Conservation (phyloP, 345 rosid species). For the Chamaenerion angustifolium region DNA sequence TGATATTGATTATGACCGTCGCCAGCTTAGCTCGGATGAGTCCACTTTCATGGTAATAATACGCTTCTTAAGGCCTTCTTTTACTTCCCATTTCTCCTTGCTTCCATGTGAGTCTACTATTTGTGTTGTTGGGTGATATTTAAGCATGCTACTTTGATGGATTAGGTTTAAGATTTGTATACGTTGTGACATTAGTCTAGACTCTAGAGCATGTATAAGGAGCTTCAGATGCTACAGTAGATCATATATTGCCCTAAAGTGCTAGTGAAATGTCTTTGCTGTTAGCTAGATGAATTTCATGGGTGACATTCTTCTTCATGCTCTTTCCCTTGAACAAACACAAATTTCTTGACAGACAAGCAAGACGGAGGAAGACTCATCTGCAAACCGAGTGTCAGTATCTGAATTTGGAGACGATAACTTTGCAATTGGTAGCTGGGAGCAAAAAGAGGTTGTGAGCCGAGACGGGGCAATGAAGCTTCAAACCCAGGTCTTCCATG, state of each 20-base stretch:
- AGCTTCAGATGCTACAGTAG: too few species aligned
- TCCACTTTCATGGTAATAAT: conserved; percentile 38
- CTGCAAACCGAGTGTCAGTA: conserved; percentile 45
- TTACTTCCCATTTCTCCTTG: neutral
- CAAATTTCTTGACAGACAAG: conserved; percentile 37
- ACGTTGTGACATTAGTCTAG: too few species aligned
- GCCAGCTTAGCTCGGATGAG: conserved; percentile 86
- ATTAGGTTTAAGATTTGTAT: too few species aligned
- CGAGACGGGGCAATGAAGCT: conserved; percentile 92
- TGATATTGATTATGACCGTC: conserved; percentile 91
- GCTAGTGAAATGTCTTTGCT: too few species aligned
- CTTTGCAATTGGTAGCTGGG: conserved; percentile 88
- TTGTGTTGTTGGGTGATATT: too few species aligned
- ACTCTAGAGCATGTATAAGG: too few species aligned
- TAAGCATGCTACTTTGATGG: too few species aligned
- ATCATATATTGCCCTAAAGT: too few species aligned
- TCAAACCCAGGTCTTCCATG: conserved; percentile 56
- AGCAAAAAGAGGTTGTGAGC: conserved; percentile 55
- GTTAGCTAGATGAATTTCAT: neutral
- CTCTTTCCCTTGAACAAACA: neutral
- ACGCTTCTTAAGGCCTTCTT: too few species aligned
- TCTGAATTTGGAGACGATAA: conserved; percentile 89
- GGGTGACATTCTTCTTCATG: too few species aligned
- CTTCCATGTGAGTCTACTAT: too few species aligned
- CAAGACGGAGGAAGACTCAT: conserved; percentile 54